Evolutionary conservation across 2,329 filamentous ascomycete species (phyloP).

Genomic region (Zasmidium citrigriseum): DNA sequence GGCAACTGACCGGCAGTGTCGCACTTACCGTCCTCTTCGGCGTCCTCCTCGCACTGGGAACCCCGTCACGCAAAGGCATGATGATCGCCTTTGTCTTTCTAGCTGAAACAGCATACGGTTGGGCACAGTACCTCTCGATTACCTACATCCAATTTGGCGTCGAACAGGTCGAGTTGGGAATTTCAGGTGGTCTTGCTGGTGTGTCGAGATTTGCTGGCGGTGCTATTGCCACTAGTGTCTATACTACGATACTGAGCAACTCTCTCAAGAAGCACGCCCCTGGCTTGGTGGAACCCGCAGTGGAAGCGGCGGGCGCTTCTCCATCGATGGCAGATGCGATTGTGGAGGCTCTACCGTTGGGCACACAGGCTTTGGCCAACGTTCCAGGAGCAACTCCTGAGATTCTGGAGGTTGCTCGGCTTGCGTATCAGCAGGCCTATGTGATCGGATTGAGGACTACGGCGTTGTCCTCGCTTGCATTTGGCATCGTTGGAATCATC

Average conservation of each 20-base stretch:
- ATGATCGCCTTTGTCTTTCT: constrained; percentile 52
- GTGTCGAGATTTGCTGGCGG: constrained; percentile 39
- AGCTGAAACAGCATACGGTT: constrained; percentile 47
- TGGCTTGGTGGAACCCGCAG: constrained; percentile 11
- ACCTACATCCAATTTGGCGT: constrained; percentile 53
- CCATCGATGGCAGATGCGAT: constrained; percentile 7
- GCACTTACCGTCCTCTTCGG: constrained; percentile 49
- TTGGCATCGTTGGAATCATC: not conserved
- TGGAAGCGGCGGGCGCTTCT: constrained; percentile 13
- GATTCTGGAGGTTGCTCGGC: constrained; percentile 10
- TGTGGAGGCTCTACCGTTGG: constrained; percentile 11
- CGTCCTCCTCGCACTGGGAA: constrained; percentile 45
- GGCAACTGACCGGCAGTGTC: constrained; percentile 44
- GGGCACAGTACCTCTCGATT: constrained; percentile 51
- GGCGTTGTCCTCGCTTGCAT: constrained; percentile 2
- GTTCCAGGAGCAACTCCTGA: constrained; percentile 10
- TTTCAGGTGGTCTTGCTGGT: constrained; percentile 46
- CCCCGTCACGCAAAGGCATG: constrained; percentile 45
- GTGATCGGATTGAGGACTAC: constrained; percentile 8
- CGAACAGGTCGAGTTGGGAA: constrained; percentile 50
- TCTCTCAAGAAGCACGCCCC: constrained; percentile 5
- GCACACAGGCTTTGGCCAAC: constrained; percentile 9
- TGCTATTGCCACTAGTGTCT: constrained; percentile 13
- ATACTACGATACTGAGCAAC: constrained; percentile 10
- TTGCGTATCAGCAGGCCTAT: constrained; percentile 12